These are phyloP conservation scores for Rhodotorula sp. DNA, from an alignment of 1,284 basidiomycete genomes.

Conservation along the genomic window DNA sequence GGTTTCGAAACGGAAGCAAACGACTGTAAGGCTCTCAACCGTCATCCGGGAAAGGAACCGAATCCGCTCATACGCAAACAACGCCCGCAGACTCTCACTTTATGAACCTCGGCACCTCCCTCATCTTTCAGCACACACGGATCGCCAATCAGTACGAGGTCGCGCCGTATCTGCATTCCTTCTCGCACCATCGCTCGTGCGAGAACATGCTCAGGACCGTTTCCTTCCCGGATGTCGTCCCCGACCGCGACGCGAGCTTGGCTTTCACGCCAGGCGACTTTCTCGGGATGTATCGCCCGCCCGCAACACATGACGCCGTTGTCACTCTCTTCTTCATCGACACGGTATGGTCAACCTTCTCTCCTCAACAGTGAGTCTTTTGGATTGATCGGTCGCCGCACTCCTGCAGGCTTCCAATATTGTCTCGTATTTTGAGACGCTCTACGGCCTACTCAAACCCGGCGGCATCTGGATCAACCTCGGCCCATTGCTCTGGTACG, in stretches of 20 bases:
- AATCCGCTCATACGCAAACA: conserved; percentile 55
- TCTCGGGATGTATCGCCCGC: conserved; percentile 49
- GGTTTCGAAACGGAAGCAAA: conserved; percentile 11
- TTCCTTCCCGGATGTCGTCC: conserved; percentile 61
- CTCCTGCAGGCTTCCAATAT: conserved; percentile 59
- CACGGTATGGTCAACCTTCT: conserved; percentile 5
- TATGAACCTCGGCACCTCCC: conserved; percentile 62
- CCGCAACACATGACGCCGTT: conserved; percentile 46
- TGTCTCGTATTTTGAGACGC: conserved; percentile 43
- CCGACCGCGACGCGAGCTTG: conserved; percentile 50
- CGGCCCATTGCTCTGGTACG: conserved; percentile 63
- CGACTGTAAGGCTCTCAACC: conserved; percentile 9
- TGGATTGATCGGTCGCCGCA: neutral
- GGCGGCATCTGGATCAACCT: conserved; percentile 67
- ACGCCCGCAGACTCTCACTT: conserved; percentile 55
- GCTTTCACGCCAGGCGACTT: conserved; percentile 60
- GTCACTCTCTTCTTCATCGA: conserved; percentile 66
- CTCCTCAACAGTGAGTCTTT: neutral
- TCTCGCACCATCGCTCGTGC: conserved; percentile 63
- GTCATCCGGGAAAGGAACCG: conserved; percentile 53
- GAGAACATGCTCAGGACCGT: conserved; percentile 57
- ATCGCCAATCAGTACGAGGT: conserved; percentile 55
- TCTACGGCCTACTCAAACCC: conserved; percentile 51
- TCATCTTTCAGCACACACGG: conserved; percentile 55
- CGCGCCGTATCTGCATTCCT: conserved; percentile 64